These are phyloP conservation scores for Pseudoneurospora amorphoporcata DNA, from an alignment of 495 filamentous ascomycete genomes.

Conservation along the genomic window DNA sequence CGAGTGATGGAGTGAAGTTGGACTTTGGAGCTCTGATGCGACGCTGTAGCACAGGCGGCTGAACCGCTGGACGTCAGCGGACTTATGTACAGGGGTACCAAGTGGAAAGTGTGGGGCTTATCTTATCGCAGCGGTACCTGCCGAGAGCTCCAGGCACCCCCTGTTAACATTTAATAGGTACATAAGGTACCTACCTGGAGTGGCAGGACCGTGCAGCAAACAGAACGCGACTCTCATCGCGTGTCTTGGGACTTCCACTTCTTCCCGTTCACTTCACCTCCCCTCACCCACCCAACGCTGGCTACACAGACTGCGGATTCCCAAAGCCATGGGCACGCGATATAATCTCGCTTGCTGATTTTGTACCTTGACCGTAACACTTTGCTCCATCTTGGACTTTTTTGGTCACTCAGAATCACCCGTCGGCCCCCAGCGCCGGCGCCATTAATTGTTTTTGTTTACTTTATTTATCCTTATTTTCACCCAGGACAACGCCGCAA, in stretches of 20 bases:
- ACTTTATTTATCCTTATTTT: slow-evolving; percentile 1
- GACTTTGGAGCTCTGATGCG: background rate
- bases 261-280: background rate
- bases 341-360: background rate
- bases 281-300: background rate
- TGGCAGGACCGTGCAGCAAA: background rate
- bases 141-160: background rate
- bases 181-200: background rate
- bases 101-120: background rate
- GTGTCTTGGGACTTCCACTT: background rate
- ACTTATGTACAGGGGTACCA: background rate
- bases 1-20: background rate
- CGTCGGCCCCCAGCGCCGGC: background rate
- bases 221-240: background rate
- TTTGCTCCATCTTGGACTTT: background rate
- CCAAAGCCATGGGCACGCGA: background rate
- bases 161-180: background rate
- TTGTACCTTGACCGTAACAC: background rate
- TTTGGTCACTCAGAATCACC: background rate
- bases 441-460: background rate
- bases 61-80: background rate
- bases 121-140: slow-evolving; percentile 1
- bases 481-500: background rate
- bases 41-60: background rate
- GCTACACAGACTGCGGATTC: background rate